These are phyloP conservation scores for Diplotaxis tenuifolia DNA, from an alignment of 345 rosid species.

Conservation along the genomic window DNA sequence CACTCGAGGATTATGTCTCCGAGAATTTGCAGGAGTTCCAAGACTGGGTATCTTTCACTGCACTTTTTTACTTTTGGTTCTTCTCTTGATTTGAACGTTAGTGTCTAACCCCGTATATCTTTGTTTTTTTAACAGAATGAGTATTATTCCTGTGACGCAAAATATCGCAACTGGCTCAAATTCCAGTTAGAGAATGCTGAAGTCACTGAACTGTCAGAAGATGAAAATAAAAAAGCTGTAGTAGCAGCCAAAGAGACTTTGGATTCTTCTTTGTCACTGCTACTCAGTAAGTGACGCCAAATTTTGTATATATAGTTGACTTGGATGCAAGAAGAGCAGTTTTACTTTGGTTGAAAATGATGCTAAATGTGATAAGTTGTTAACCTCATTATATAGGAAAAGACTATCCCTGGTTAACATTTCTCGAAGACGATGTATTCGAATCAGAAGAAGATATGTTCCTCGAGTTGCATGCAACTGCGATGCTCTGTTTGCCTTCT, in stretches of 20 bases:
- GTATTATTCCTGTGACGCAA: conserved; percentile 95
- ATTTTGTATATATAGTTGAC: not conserved
- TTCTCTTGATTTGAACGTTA: conserved; percentile 5
- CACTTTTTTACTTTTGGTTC: conserved; percentile 11
- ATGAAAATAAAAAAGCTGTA: conserved; percentile 64
- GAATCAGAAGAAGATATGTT: conserved; percentile 55
- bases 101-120: not conserved
- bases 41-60: conserved; percentile 71
- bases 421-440: conserved; percentile 49
- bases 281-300: conserved; percentile 55
- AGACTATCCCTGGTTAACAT: conserved; percentile 73
- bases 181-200: conserved; percentile 74
- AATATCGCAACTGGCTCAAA: conserved; percentile 93
- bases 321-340: conserved; percentile 12
- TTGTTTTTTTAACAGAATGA: conserved; percentile 54
- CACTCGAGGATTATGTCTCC: conserved; percentile 56
- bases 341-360: conserved; percentile 1
- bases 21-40: conserved; percentile 86
- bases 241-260: conserved; percentile 68
- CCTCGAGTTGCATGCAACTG: conserved; percentile 84
- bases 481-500: conserved; percentile 89
- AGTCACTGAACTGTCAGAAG: conserved; percentile 61
- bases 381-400: conserved; percentile 46
- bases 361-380: conserved; percentile 24
- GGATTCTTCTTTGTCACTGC: conserved; percentile 58